These are phyloP conservation scores for Curvularia sp. DNA, from an alignment of 2,329 filamentous ascomycete species.

Conservation along the genomic window DNA sequence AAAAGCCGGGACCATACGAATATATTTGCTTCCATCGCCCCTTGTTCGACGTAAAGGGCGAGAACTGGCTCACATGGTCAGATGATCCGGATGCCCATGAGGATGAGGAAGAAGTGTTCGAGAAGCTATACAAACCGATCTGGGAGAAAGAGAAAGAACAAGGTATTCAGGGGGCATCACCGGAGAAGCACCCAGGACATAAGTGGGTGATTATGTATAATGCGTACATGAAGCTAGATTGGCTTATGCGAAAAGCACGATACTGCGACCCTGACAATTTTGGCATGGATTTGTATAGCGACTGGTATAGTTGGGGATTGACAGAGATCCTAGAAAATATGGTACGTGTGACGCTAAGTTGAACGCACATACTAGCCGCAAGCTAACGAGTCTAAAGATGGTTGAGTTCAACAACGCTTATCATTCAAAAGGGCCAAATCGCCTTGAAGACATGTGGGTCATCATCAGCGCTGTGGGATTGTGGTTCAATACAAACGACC, in stretches of 20 bases:
- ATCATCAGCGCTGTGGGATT: conserved; percentile 24
- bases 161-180: conserved; percentile 12
- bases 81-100: conserved; percentile 7
- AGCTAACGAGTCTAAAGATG: conserved; percentile 14
- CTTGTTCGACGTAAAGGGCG: conserved; percentile 21
- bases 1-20: conserved; percentile 9
- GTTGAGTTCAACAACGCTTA: conserved; percentile 25
- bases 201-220: conserved; percentile 33
- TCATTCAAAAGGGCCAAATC: conserved; percentile 6
- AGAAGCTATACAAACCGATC: conserved; percentile 10
- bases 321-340: conserved; percentile 23
- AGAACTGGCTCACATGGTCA: conserved; percentile 12
- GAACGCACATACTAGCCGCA: background rate
- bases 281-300: conserved; percentile 24
- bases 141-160: conserved; percentile 14
- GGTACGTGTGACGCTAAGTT: conserved; percentile 8
- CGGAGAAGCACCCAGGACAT: conserved; percentile 16
- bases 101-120: conserved; percentile 7
- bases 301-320: conserved; percentile 23
- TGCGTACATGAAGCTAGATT: conserved; percentile 18
- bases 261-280: conserved; percentile 28
- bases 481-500: conserved; percentile 17
- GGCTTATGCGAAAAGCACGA: conserved; percentile 6
- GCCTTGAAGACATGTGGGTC: conserved; percentile 26
- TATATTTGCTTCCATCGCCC: conserved; percentile 27